Base-by-base conservation (phyloP, 176 grass and related monocot species). In the Tuctoria greenei region DNA sequence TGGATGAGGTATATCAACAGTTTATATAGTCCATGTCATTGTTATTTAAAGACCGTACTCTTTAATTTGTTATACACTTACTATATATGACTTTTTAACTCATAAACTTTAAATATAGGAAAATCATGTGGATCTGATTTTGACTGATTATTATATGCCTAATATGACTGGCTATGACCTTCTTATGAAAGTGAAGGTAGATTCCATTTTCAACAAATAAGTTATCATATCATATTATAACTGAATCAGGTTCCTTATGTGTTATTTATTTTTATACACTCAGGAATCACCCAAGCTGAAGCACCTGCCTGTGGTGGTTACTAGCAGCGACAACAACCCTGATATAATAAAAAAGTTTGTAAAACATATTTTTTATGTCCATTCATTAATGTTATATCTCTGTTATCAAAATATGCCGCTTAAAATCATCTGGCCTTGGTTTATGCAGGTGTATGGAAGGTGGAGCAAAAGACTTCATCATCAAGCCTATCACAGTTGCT, bases 181-280 rank as follows among this genome's bases (percentile, higher is more conserved):
- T 12, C 74, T 77, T 4, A 39, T 16, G 20, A 34, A 49, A 77
- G 44, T 77, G 28, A 77, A 77, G 74, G 74, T 65, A 52, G 2
- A 38, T 18, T 16, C 5, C 2, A 17, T 3, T n/a, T 64, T 36
- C 2, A 0, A 4, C 4, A 10, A 37, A 14, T 4, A 17, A 2
- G 8, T 49, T 63, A 6, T 63, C 13, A 21, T 62, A 20, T 60
- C 1, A 10, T 60, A 7, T 15, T 6, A 31, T 31, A 31, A 31
- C 11, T 0, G 15, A 5, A 28, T 5, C 7, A 6, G 17, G 43
- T 16, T 20, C 21, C 18, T 20, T 12, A 5, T 45, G 0, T 16
- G 26, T 35, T 0, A 50, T 27, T 27, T 26, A 0, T 21, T 35
- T 70, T 21, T 31, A 8, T 4, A 4, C 9, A 13, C 5, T 11